phyloP scores from a whole-genome alignment of 352 stramenopile genomes.

The Halophytophthora polymorphica region DNA sequence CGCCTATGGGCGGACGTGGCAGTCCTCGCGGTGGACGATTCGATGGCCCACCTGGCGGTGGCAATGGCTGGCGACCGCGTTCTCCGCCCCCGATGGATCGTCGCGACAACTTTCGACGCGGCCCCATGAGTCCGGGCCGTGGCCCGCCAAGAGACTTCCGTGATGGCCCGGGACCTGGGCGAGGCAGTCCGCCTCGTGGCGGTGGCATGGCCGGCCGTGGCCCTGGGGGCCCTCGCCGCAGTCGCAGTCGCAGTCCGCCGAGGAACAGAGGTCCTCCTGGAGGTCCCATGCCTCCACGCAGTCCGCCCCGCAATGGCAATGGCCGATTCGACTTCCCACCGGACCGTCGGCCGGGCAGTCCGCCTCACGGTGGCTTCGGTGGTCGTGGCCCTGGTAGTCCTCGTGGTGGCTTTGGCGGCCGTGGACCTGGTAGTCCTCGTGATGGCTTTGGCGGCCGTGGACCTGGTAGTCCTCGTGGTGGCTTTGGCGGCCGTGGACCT shows the following conservation, averaged over 20 bases:
- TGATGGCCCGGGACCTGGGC: constrained; percentile 16
- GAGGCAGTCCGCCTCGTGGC: constrained; percentile 23
- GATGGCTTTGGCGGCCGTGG: constrained; percentile 6
- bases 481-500: constrained; percentile 5
- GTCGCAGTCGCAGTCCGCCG: constrained; percentile 19
- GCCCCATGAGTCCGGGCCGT: constrained; percentile 23
- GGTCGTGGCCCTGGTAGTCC: constrained; percentile 6
- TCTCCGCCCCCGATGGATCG: constrained; percentile 14
- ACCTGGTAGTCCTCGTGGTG: no score
- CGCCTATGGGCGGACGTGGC: constrained; percentile 7
- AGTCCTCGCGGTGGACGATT: constrained; percentile 16
- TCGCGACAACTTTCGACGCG: constrained; percentile 20
- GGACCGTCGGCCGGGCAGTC: constrained; percentile 12
- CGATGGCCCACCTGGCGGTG: constrained; percentile 10
- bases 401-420: constrained; percentile 20
- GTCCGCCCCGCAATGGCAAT: constrained; percentile 23
- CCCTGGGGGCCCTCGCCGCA: constrained; percentile 18
- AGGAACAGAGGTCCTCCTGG: background rate
- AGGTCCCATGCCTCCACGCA: constrained; percentile 9
- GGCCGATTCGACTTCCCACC: background rate
- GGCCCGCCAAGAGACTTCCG: constrained; percentile 24
- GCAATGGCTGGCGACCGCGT: constrained; percentile 13
- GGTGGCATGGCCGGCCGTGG: constrained; percentile 20
- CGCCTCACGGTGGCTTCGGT: constrained; percentile 11
- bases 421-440: constrained; percentile 8